A percentile compares a stretch with the other conserved stretches of the same genome.
Evolutionary conservation across 2,329 filamentous ascomycete species (phyloP).

Genomic region (Epichloe scottii): DNA sequence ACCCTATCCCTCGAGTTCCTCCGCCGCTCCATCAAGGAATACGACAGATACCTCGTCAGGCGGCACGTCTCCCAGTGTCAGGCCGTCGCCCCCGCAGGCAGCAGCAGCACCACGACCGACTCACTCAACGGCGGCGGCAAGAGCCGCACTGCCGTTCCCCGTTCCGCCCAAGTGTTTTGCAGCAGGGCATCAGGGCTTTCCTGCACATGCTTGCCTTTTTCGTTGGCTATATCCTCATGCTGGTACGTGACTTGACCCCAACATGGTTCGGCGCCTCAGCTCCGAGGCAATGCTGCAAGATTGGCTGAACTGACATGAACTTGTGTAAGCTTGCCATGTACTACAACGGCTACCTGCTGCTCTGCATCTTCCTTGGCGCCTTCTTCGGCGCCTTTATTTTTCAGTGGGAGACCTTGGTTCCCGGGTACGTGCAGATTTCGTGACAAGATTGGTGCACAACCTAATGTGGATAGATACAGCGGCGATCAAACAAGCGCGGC

Average conservation of each 20-base stretch:
- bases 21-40: slow-evolving; percentile 58
- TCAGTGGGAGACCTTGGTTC: slow-evolving; percentile 48
- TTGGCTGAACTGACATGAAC: background rate
- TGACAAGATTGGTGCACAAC: too few species aligned
- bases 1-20: slow-evolving; percentile 61
- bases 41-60: slow-evolving; percentile 52
- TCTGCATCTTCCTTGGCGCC: slow-evolving; percentile 67
- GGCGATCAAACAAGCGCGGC: slow-evolving; percentile 21
- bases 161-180: slow-evolving; percentile 45
- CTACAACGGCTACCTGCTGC: slow-evolving; percentile 63
- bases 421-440: slow-evolving; percentile 13
- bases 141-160: slow-evolving; percentile 13
- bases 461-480: background rate
- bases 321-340: slow-evolving; percentile 36
- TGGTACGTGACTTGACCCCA: slow-evolving; percentile 21
- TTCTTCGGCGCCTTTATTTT: slow-evolving; percentile 63
- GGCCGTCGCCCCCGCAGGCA: slow-evolving; percentile 4
- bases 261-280: too few species aligned
- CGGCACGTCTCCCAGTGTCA: slow-evolving; percentile 30
- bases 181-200: slow-evolving; percentile 54
- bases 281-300: background rate
- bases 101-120: slow-evolving; percentile 4
- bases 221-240: slow-evolving; percentile 70
- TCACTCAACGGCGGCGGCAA: slow-evolving; percentile 14
- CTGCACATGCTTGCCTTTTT: slow-evolving; percentile 62